Conservation (phyloP, 225 moss, liverwort and hornwort genomes). For the Bryum argenteum region DNA sequence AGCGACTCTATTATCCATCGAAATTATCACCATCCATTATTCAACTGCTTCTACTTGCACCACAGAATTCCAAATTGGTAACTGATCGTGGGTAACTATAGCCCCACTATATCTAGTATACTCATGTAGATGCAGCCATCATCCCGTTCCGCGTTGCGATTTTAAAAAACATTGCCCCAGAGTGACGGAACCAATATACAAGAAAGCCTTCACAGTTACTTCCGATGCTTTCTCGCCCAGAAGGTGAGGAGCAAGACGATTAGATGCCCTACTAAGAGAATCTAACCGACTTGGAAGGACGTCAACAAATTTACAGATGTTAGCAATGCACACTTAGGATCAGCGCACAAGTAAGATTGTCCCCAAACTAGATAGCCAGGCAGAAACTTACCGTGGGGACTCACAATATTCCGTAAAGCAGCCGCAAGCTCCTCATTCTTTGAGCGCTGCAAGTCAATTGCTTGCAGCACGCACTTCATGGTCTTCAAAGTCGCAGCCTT, state of each 20-base stretch:
- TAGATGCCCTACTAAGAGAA: neutral
- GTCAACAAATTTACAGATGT: neutral
- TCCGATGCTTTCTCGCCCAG: constrained; percentile 7
- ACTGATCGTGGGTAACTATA: no score
- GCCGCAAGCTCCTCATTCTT: constrained; percentile 80
- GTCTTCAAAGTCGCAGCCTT: constrained; percentile 81
- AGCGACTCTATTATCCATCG: no score
- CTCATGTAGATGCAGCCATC: no score
- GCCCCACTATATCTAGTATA: no score
- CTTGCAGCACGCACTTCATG: constrained; percentile 80
- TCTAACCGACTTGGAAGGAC: neutral
- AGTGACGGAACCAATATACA: neutral
- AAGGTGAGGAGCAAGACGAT: neutral
- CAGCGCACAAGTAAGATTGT: constrained; percentile 10
- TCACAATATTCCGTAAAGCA: constrained; percentile 60
- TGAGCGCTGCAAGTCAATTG: constrained; percentile 80
- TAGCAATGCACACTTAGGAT: constrained; percentile 1
- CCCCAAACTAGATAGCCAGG: constrained; percentile 18
- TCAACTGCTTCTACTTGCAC: neutral
- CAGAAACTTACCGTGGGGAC: constrained; percentile 75
- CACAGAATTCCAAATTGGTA: no score
- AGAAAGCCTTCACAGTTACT: neutral
- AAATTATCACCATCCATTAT: no score
- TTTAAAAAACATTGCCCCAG: no score
- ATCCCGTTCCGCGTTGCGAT: no score